Conservation (phyloP, 2,329 filamentous ascomycete species). For the Cryphonectria carpinicola region DNA sequence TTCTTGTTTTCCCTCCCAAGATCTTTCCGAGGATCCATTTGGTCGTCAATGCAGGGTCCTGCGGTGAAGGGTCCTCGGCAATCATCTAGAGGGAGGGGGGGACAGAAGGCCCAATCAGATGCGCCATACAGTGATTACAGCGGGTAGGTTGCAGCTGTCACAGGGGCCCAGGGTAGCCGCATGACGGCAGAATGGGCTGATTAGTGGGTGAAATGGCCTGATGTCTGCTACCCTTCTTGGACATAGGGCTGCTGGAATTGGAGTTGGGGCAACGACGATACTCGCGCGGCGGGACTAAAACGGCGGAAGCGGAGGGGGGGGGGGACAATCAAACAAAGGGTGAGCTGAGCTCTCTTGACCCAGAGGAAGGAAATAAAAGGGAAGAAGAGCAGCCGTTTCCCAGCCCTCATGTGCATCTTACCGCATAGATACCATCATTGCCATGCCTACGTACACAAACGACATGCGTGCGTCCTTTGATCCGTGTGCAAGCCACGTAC, state of each 20-base stretch:
- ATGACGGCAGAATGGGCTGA: slow-evolving; percentile 28
- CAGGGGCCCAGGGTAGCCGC: slow-evolving; percentile 1
- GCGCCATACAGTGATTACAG: not conserved
- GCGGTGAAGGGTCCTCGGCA: slow-evolving; percentile 2
- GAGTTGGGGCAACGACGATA: slow-evolving; percentile 5
- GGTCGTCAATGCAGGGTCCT: not conserved
- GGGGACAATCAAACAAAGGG: no score
- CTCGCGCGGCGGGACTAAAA: not conserved
- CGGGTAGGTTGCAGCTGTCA: not conserved
- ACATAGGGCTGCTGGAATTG: slow-evolving; percentile 10
- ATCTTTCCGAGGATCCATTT: not conserved
- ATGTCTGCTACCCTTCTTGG: slow-evolving; percentile 15
- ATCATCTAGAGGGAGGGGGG: not conserved
- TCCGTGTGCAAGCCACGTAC: not conserved
- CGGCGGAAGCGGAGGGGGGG: not conserved
- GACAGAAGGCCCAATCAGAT: slow-evolving; percentile 19
- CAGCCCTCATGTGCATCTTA: not conserved
- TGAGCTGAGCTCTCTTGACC: not conserved
- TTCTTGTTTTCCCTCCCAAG: not conserved
- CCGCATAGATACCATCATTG: not conserved
- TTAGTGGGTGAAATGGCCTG: slow-evolving; percentile 24
- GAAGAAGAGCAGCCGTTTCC: not conserved
- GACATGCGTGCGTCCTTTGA: not conserved
- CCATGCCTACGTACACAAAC: not conserved
- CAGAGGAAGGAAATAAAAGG: slow-evolving; percentile 3